Evolutionary conservation across 2,329 filamentous ascomycete species (phyloP).

Genomic region (Raffaelea albimanens): DNA sequence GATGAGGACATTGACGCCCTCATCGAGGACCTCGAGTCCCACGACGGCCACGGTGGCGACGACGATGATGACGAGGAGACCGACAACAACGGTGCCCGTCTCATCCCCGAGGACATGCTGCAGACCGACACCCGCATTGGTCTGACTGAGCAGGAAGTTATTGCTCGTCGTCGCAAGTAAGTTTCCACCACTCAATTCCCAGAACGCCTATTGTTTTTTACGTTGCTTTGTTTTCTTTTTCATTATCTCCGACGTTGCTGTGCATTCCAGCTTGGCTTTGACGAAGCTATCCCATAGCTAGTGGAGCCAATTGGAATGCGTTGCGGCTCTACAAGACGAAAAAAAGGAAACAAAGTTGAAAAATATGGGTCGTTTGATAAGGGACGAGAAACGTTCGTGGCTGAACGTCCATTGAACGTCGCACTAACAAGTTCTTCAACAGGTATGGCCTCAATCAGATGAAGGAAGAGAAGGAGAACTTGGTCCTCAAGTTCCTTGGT

Average conservation of each 20-base stretch:
- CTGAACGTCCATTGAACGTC: not conserved
- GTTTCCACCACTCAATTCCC: slow-evolving; percentile 6
- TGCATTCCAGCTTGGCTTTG: no score
- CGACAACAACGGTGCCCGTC: slow-evolving; percentile 41
- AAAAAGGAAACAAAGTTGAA: no score
- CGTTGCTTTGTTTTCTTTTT: not conserved
- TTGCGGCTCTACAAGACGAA: no score
- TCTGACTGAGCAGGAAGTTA: slow-evolving; percentile 63
- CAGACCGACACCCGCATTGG: slow-evolving; percentile 63
- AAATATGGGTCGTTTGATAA: no score
- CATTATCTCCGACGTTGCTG: not conserved
- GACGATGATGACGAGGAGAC: slow-evolving; percentile 46
- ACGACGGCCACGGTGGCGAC: slow-evolving; percentile 61
- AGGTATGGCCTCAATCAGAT: slow-evolving; percentile 70
- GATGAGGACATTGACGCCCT: slow-evolving; percentile 79
- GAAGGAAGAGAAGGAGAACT: slow-evolving; percentile 79
- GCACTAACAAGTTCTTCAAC: not conserved
- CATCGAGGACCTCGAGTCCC: slow-evolving; percentile 78
- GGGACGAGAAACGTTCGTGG: not conserved
- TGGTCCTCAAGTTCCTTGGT: slow-evolving; percentile 70
- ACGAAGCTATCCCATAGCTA: no score
- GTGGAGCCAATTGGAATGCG: no score
- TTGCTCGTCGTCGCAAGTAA: slow-evolving; percentile 52
- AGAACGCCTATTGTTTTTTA: not conserved
- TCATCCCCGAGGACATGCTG: slow-evolving; percentile 58